Evolutionary conservation across 192 early-diverging fungal species (phyloP).

Genomic region (Paraglomus brasilianum): DNA sequence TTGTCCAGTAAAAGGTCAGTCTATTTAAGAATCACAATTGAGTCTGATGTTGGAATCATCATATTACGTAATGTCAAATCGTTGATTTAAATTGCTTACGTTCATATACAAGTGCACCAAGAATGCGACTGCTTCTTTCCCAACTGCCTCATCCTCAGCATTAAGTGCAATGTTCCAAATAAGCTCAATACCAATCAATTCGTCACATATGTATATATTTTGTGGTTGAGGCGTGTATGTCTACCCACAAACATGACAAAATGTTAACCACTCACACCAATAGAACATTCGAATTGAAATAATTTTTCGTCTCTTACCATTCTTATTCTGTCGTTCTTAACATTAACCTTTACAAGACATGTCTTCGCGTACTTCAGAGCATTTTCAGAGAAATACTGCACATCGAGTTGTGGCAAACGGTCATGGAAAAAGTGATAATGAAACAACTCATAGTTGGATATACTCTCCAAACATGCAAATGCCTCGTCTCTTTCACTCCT

Average conservation of each 20-base stretch:
- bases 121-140: conserved; percentile 38
- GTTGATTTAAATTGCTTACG: conserved; percentile 1
- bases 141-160: conserved; percentile 37
- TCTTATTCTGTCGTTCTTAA: conserved; percentile 30
- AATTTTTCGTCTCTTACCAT: conserved; percentile 30
- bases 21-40: conserved; percentile 7
- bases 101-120: conserved; percentile 36
- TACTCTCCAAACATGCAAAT: conserved; percentile 41
- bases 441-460: conserved; percentile 37
- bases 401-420: conserved; percentile 38
- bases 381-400: conserved; percentile 38
- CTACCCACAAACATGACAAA: neutral
- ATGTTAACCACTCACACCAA: neutral
- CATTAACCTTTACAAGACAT: conserved; percentile 44
- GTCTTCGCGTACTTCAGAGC: conserved; percentile 41
- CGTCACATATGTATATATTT: conserved; percentile 32
- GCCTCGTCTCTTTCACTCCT: conserved; percentile 43
- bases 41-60: neutral
- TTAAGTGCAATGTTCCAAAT: conserved; percentile 49
- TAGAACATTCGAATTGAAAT: neutral
- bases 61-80: neutral
- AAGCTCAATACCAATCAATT: conserved; percentile 43
- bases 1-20: conserved; percentile 34
- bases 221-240: conserved; percentile 15
- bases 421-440: conserved; percentile 41